A percentile compares a stretch with the other conserved stretches of the same genome.
phyloP scores from a whole-genome alignment of 2,329 filamentous ascomycete genomes.

The Fusarium equiseti region DNA sequence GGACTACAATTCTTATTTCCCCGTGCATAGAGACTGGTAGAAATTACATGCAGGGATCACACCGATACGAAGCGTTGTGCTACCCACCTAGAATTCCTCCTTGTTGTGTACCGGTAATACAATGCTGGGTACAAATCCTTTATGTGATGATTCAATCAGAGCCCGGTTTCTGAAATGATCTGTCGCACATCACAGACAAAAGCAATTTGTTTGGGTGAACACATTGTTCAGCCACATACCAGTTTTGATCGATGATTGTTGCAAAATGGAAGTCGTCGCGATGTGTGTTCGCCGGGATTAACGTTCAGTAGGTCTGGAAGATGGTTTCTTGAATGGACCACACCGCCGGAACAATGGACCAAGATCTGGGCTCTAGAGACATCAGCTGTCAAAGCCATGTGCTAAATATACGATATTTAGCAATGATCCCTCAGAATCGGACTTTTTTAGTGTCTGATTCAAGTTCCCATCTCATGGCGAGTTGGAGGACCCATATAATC shows the following conservation, averaged over 20 bases:
- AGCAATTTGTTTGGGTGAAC: slow-evolving; percentile 10
- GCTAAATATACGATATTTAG: background rate
- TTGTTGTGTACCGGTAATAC: background rate
- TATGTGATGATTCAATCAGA: slow-evolving; percentile 20
- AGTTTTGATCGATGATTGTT: background rate
- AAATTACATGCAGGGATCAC: slow-evolving; percentile 5
- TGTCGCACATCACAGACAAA: slow-evolving; percentile 7
- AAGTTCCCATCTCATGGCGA: background rate
- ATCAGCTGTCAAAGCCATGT: background rate
- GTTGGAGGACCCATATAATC: background rate
- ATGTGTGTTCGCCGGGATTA: background rate
- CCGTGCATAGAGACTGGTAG: slow-evolving; percentile 3
- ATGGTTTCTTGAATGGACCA: background rate
- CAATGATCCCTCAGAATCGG: background rate
- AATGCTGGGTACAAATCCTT: background rate
- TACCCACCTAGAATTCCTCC: background rate
- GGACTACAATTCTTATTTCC: slow-evolving; percentile 12
- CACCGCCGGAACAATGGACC: background rate
- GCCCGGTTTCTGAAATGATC: background rate
- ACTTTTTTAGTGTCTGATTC: background rate
- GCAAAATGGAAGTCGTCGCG: background rate
- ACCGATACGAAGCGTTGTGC: slow-evolving; percentile 7
- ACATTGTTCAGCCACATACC: slow-evolving; percentile 10
- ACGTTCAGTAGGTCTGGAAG: background rate
- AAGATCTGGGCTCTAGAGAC: background rate